phyloP scores from a whole-genome alignment of 2,329 filamentous ascomycete genomes.

The Cladosporium sp. region DNA sequence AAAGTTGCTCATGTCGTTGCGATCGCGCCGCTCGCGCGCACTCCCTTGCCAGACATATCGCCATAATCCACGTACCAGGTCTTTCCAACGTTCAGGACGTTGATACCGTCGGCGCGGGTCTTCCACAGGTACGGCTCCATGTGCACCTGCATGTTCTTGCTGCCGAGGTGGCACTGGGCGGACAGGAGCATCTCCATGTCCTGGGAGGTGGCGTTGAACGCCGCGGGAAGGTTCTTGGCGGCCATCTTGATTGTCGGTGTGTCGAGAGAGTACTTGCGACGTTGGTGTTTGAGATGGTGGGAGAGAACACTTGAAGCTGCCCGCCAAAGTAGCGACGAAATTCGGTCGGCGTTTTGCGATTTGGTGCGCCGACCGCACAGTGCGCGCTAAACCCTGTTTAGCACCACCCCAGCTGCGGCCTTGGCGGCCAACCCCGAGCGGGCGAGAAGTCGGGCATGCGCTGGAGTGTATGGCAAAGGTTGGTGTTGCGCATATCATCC shows the following conservation, averaged over 20 bases:
- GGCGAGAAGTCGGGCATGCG: conserved; percentile 12
- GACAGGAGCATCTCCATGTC: conserved; percentile 99
- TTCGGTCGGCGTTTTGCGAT: conserved; percentile 8
- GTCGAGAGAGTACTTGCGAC: conserved; percentile 29
- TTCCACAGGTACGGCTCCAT: conserved; percentile 99
- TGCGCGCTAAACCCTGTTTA: conserved; percentile 5
- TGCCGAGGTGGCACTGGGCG: conserved; percentile 92
- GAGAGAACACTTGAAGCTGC: neutral
- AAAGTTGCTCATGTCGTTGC: neutral
- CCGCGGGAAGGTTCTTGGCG: conserved; percentile 84
- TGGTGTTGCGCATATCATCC: neutral
- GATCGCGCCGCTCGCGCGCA: conserved; percentile 1
- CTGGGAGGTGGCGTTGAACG: conserved; percentile 94
- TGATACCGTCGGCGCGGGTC: conserved; percentile 96
- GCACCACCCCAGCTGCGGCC: neutral
- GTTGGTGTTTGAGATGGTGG: conserved; percentile 11
- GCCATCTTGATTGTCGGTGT: conserved; percentile 66
- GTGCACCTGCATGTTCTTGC: conserved; percentile 99
- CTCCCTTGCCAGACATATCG: conserved; percentile 1
- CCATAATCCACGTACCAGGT: conserved; percentile 67
- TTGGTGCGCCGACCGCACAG: conserved; percentile 10
- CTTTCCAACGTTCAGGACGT: conserved; percentile 99
- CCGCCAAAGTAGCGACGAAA: neutral
- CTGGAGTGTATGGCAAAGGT: neutral
- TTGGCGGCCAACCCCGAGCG: conserved; percentile 10